phyloP scores from a whole-genome alignment of 2,329 filamentous ascomycete genomes.

The Venturia nashicola region DNA sequence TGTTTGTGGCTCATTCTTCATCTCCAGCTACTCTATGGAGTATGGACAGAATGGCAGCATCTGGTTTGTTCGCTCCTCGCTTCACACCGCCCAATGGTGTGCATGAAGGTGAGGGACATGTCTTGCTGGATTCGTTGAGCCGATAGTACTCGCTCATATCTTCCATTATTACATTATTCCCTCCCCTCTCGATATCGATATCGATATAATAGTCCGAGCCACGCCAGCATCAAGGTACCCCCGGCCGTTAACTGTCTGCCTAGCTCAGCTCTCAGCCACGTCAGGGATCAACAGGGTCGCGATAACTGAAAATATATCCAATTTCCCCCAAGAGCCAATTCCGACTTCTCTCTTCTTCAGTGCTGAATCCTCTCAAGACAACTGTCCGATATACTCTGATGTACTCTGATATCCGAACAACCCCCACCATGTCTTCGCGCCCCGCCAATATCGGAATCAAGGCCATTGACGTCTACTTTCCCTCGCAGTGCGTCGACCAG shows the following conservation, averaged over 20 bases:
- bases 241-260: neutral
- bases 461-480: conserved; percentile 43
- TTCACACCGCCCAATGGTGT: neutral
- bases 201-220: too few relatives aligned
- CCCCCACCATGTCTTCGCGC: conserved; percentile 27
- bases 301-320: neutral
- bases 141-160: too few relatives aligned
- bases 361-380: too few relatives aligned
- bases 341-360: neutral
- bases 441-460: conserved; percentile 41
- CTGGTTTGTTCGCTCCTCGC: neutral
- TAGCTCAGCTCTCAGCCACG: neutral
- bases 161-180: too few relatives aligned
- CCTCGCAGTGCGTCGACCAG: conserved; percentile 39
- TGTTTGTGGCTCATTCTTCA: too few relatives aligned
- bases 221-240: too few relatives aligned
- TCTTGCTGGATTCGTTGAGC: too few relatives aligned
- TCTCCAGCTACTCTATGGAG: too few relatives aligned
- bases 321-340: neutral
- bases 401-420: neutral
- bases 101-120: too few relatives aligned
- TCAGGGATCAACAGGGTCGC: too few relatives aligned
- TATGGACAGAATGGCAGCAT: neutral
- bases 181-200: too few relatives aligned
- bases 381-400: too few relatives aligned